Percentiles rank a stretch among this genome's conserved stretches.
Conservation (phyloP, 2,329 filamentous ascomycete genomes). For the Trichoderma sp. region DNA sequence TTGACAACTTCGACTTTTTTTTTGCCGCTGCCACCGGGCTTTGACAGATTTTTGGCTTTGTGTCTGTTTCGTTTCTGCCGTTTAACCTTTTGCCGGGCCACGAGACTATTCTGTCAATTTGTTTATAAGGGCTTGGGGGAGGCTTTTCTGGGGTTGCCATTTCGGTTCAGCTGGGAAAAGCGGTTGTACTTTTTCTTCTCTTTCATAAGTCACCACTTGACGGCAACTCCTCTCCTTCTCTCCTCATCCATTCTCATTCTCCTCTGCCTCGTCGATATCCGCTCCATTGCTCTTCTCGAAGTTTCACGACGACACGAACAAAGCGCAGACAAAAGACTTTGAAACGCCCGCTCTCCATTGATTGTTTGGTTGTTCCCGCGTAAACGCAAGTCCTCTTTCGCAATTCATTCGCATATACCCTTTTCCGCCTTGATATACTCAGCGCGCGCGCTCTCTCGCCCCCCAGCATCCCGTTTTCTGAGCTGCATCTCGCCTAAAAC, state of each 20-base stretch:
- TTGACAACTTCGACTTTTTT: not conserved
- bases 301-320: not conserved
- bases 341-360: not conserved
- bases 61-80: not conserved
- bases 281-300: not conserved
- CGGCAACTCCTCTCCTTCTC: not conserved
- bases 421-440: not conserved
- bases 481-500: not conserved
- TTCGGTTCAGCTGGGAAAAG: not conserved
- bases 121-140: not conserved
- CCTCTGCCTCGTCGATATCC: not conserved
- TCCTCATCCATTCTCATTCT: not conserved
- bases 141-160: not conserved
- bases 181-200: not conserved
- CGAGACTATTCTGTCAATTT: not conserved
- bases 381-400: not conserved
- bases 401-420: constrained; percentile 9
- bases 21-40: constrained; percentile 19
- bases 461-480: constrained; percentile 10
- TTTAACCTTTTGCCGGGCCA: constrained; percentile 14
- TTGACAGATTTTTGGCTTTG: not conserved
- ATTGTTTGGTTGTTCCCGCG: not conserved
- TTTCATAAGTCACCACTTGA: not conserved
- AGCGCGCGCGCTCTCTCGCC: constrained; percentile 2
- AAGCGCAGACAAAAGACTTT: not conserved